Conservation (phyloP, 257 asterid genomes). For the Solanum stenotomum region DNA sequence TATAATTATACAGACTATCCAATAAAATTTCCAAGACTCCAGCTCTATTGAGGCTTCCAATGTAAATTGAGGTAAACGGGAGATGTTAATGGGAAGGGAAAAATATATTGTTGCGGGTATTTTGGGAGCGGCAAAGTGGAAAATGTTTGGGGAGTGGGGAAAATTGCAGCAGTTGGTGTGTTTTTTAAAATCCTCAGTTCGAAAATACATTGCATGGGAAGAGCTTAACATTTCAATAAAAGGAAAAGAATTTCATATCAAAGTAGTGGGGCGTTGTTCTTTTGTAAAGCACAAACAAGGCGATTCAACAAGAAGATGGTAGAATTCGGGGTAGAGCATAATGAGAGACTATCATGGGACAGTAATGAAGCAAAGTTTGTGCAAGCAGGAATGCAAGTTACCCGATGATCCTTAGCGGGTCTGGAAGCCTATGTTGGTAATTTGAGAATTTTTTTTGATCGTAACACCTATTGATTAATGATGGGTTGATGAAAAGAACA, state of each 20-base stretch:
- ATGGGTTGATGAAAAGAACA: neutral
- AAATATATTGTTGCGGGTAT: neutral
- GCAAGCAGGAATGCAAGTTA: neutral
- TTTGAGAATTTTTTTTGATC: neutral
- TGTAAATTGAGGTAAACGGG: neutral
- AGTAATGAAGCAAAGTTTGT: neutral
- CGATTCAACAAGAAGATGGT: no score
- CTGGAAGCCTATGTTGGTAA: neutral
- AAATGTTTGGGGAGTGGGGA: neutral
- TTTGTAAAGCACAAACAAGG: no score
- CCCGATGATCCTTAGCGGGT: neutral
- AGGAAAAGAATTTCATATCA: no score
- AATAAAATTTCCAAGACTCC: no score
- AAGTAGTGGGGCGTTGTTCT: no score
- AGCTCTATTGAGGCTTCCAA: neutral
- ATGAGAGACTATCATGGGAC: neutral
- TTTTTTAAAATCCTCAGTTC: no score
- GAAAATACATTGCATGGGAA: neutral
- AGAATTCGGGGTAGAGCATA: no score
- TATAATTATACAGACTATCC: neutral
- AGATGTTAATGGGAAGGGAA: neutral
- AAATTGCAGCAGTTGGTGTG: neutral
- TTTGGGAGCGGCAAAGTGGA: neutral
- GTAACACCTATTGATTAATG: conserved; percentile 1
- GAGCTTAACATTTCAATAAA: no score